phyloP scores from a whole-genome alignment of 371 early-diverging fungal species.

The Saksenaea vasiformis region DNA sequence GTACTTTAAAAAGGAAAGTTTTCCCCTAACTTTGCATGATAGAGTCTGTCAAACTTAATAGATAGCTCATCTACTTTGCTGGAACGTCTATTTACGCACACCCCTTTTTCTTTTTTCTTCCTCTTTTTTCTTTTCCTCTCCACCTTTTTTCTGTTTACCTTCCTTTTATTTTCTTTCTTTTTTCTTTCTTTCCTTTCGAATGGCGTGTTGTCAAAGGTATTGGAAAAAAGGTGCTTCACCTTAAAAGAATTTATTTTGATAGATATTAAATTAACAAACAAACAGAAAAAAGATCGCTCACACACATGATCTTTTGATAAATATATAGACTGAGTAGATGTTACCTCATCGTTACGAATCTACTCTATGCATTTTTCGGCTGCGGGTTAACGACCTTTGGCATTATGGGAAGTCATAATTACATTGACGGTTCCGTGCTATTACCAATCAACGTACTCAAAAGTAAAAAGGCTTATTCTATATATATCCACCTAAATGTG shows the following conservation, averaged over 20 bases:
- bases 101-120: conserved; percentile 1
- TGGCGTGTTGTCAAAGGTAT: conserved; percentile 52
- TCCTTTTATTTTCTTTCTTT: conserved; percentile 5
- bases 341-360: conserved; percentile 33
- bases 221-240: background rate
- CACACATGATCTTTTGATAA: background rate
- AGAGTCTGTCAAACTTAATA: conserved; percentile 2
- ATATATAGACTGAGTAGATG: conserved; percentile 31
- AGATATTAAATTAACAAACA: background rate
- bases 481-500: background rate
- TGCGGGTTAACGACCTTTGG: conserved; percentile 37
- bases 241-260: background rate
- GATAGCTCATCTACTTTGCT: background rate
- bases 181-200: conserved; percentile 9
- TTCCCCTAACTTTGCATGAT: background rate
- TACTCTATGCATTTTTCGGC: conserved; percentile 38
- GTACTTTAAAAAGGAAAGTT: background rate
- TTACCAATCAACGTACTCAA: conserved; percentile 44
- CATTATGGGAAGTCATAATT: conserved; percentile 33
- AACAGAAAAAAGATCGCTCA: background rate
- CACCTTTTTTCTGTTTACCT: background rate
- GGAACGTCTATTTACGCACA: background rate
- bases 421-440: conserved; percentile 27
- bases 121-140: background rate
- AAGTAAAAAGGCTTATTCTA: conserved; percentile 19